Conservation (phyloP, 768 basidiomycete species). For the Mycena metata region DNA sequence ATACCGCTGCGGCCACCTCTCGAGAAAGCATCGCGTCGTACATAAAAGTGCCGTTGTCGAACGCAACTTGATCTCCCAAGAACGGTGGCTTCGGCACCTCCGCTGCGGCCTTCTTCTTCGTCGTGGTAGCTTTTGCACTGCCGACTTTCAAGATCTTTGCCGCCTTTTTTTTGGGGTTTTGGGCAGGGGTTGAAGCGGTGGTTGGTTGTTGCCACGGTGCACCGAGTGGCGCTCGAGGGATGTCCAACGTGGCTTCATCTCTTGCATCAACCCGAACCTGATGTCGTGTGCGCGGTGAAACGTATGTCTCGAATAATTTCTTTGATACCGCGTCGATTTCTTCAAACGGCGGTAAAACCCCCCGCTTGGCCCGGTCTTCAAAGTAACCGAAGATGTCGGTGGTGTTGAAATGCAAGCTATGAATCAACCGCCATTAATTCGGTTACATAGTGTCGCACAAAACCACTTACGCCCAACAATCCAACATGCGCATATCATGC, state of each 20-base stretch:
- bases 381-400: background rate
- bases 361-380: background rate
- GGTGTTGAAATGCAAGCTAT: background rate
- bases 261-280: background rate
- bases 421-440: no score
- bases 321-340: background rate
- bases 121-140: background rate
- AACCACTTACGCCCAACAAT: conserved; percentile 6
- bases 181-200: background rate
- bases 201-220: background rate
- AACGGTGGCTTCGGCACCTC: background rate
- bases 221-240: conserved; percentile 6
- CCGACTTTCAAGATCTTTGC: background rate
- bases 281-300: background rate
- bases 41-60: conserved; percentile 1
- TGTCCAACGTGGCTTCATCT: background rate
- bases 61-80: background rate
- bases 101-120: background rate
- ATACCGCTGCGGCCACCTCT: conserved; percentile 32
- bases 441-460: no score
- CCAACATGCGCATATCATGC: conserved; percentile 37
- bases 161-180: background rate
- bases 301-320: conserved; percentile 6
- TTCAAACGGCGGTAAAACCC: background rate
- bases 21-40: conserved; percentile 10